Conservation (phyloP, 352 stramenopile genomes). For the Phytophthora cactorum region DNA sequence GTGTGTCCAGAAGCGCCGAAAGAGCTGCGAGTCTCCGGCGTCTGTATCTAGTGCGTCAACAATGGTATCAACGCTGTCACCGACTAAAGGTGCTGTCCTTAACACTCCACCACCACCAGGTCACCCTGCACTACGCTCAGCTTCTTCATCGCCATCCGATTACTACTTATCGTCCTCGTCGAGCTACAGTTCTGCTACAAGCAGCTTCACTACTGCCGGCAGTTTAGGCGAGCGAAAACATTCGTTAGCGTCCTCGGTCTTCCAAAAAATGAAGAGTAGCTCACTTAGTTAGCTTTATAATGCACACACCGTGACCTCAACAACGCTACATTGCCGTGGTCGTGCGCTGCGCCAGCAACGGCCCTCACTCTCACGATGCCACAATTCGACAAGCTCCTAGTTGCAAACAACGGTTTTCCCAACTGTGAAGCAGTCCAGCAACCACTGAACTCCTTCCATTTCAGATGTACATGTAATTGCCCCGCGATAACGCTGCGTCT, state of each 20-base stretch:
- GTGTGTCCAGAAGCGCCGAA: constrained; percentile 65
- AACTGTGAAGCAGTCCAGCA: too few species aligned
- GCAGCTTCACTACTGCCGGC: constrained; percentile 37
- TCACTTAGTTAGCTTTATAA: constrained; percentile 16
- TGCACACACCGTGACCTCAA: too few species aligned
- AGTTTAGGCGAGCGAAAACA: constrained; percentile 59
- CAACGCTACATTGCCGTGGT: too few species aligned
- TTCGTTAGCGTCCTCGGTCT: constrained; percentile 55
- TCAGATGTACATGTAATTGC: too few species aligned
- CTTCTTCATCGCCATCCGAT: constrained; percentile 48
- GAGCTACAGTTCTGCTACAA: constrained; percentile 37
- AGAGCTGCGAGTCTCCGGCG: constrained; percentile 46
- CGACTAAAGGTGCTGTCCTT: constrained; percentile 21
- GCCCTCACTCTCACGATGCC: too few species aligned
- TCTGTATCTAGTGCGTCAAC: constrained; percentile 27
- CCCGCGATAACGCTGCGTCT: too few species aligned
- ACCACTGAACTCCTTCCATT: too few species aligned
- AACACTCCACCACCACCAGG: constrained; percentile 29
- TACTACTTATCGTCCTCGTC: constrained; percentile 56
- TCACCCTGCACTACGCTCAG: constrained; percentile 30
- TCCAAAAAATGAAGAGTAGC: constrained; percentile 69
- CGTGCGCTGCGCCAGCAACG: too few species aligned
- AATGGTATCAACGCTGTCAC: constrained; percentile 31
- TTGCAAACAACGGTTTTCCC: too few species aligned
- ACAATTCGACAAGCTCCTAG: too few species aligned